Base-by-base conservation (phyloP, 495 filamentous ascomycete species). In the Trichocladium uniseriatum region DNA sequence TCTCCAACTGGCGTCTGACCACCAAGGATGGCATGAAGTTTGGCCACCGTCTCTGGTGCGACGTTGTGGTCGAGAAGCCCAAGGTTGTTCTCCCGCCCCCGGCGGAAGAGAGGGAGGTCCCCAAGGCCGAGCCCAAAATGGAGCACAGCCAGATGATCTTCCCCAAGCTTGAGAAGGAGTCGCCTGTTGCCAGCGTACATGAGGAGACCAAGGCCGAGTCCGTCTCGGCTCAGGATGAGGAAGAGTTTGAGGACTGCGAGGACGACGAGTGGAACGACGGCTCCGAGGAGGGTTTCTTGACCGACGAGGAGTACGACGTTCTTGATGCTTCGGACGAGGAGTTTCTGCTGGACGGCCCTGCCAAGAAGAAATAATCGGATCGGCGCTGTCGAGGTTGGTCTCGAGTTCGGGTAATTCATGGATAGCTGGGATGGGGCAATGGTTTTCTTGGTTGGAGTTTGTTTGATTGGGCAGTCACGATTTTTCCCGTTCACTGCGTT, bases 221-320 rank as follows among this genome's bases (percentile, higher is more conserved):
- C 48, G 42, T 49, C 51, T 49, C 56, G 45, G 55, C 51, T 41
- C 67, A 66, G 36, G 78, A 81, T 44, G n/a, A n/a, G n/a, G 57
- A 83, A 9, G 85, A 88, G 31, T 75, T 86, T 41, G 85, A 87
- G 58, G 75, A 75, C 43, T 76, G 67, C 48, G 72, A 74, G 49
- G 73, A 70, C 38, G 74, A 68, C 38, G 78, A 78, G 38, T 84
- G 82, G 61, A 71, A 71, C 36, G 86, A 78, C 11, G 74, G 69
- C 24, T 75, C 70, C 7, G 77, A 76, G 36, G 70, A 75, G 43
- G 84, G 81, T 7, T 95, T 94, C 74, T 66, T 94, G 68, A 96
- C 94, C 11, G 92, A 98, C 55, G 92, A 97, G 58, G 92, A 98
- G 70, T 98, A 95, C 58, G 92, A 98, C 54, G 84, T 97, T 52